Conservation (phyloP, 345 rosid species). For the Eucalyptus melliodora region DNA sequence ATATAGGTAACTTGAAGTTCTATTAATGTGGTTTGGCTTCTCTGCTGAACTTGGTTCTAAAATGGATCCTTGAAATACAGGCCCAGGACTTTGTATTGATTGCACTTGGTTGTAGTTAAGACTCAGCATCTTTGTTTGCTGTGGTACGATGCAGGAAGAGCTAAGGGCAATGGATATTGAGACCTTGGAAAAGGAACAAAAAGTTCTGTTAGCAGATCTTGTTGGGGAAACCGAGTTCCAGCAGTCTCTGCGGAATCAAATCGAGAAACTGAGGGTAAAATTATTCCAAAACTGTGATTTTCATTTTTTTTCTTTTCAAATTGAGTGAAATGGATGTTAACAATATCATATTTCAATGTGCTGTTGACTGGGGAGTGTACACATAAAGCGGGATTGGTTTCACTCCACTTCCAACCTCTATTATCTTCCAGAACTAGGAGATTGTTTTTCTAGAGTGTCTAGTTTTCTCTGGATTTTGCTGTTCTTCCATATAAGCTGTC, state of each 20-base stretch:
- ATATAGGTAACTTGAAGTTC: background rate
- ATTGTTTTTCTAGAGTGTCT: background rate
- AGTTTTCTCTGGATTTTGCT: background rate
- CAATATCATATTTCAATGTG: background rate
- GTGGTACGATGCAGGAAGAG: conserved; percentile 33
- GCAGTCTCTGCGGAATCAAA: conserved; percentile 33
- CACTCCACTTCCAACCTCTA: background rate
- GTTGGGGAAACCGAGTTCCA: conserved; percentile 41
- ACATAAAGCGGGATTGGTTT: background rate
- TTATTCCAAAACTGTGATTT: background rate
- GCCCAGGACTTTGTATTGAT: background rate
- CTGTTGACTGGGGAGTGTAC: background rate
- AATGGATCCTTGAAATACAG: background rate
- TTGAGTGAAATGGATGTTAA: background rate
- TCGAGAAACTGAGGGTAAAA: conserved; percentile 45
- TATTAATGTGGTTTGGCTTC: background rate
- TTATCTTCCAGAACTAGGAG: background rate
- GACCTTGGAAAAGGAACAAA: conserved; percentile 43
- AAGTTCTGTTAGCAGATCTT: conserved; percentile 41
- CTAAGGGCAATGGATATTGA: conserved; percentile 28
- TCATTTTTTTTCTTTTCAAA: background rate
- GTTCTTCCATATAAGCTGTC: background rate
- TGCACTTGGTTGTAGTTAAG: background rate
- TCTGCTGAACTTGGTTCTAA: background rate
- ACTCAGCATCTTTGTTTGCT: background rate